Evolutionary conservation across 768 basidiomycete genomes (phyloP).

Genomic region (Trametes meyenii): DNA sequence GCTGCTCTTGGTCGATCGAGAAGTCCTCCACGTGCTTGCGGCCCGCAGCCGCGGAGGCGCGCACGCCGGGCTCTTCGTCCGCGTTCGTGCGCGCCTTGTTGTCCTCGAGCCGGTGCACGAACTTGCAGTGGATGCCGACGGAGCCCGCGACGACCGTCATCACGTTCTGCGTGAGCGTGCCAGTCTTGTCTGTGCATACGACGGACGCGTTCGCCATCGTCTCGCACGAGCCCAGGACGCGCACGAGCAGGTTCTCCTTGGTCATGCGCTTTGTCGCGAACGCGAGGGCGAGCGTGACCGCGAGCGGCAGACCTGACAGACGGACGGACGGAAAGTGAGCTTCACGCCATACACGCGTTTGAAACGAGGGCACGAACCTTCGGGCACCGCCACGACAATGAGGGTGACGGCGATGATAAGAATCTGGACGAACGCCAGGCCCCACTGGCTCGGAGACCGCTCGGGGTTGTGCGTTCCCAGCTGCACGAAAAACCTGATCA

Average conservation of each 20-base stretch:
- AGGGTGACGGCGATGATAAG: slow-evolving; percentile 94
- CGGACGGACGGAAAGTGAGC: slow-evolving; percentile 15
- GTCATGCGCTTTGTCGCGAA: slow-evolving; percentile 99
- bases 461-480: slow-evolving; percentile 62
- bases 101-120: slow-evolving; percentile 76
- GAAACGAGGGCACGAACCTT: slow-evolving; percentile 48
- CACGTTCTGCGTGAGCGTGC: slow-evolving; percentile 91
- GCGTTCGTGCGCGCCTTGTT: slow-evolving; percentile 76
- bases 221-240: slow-evolving; percentile 95
- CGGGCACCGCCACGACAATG: slow-evolving; percentile 87
- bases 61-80: slow-evolving; percentile 48
- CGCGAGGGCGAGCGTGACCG: slow-evolving; percentile 93
- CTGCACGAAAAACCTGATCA: slow-evolving; percentile 96
- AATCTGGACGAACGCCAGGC: slow-evolving; percentile 88
- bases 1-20: slow-evolving; percentile 75
- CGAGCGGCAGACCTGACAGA: slow-evolving; percentile 79
- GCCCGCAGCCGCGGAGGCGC: slow-evolving; percentile 25
- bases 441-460: slow-evolving; percentile 79
- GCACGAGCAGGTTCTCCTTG: slow-evolving; percentile 90
- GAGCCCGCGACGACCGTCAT: slow-evolving; percentile 98
- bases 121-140: slow-evolving; percentile 92
- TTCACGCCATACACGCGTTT: slow-evolving; percentile 6
- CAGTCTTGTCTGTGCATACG: slow-evolving; percentile 95
- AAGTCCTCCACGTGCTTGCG: slow-evolving; percentile 72
- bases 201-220: slow-evolving; percentile 99